phyloP scores from a whole-genome alignment of 306 rosid genomes.

The Prunus mongolica region DNA sequence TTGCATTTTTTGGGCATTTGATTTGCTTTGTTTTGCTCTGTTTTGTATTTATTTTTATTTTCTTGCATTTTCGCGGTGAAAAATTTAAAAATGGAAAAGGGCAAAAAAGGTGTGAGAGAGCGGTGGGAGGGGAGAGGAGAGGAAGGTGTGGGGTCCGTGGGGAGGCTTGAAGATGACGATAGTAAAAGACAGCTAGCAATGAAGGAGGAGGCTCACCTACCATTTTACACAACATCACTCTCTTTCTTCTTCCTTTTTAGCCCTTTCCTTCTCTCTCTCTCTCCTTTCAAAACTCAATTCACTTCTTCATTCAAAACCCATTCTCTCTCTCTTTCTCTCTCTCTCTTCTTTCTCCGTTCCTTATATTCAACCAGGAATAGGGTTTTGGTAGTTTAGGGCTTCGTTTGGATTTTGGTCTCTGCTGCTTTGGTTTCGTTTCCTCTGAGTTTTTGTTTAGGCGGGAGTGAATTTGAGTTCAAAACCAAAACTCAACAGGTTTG shows the following conservation, averaged over 20 bases:
- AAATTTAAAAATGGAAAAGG: background rate
- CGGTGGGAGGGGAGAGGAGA: background rate
- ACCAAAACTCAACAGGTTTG: conserved; percentile 9
- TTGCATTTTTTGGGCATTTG: background rate
- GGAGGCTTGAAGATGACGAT: conserved; percentile 71
- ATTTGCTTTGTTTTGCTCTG: background rate
- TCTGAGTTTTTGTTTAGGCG: background rate
- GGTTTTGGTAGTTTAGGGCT: conserved; percentile 11
- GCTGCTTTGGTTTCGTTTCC: background rate
- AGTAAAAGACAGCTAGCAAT: conserved; percentile 97
- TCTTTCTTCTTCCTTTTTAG: conserved; percentile 35
- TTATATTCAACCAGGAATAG: conserved; percentile 4
- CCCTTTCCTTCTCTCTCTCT: conserved; percentile 33
- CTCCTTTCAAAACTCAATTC: conserved; percentile 22
- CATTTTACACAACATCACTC: conserved; percentile 32
- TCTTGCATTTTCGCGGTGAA: background rate
- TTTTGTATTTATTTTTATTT: background rate
- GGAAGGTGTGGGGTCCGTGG: conserved; percentile 49
- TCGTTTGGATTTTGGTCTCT: background rate
- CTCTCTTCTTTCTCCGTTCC: background rate
- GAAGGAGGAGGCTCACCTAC: conserved; percentile 82
- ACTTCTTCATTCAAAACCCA: conserved; percentile 41
- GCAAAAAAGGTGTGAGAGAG: background rate
- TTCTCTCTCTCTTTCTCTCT: conserved; percentile 1
- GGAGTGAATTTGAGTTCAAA: background rate